Base-by-base conservation (phyloP, 768 basidiomycete species). In the Guyanaporus albipodus region DNA sequence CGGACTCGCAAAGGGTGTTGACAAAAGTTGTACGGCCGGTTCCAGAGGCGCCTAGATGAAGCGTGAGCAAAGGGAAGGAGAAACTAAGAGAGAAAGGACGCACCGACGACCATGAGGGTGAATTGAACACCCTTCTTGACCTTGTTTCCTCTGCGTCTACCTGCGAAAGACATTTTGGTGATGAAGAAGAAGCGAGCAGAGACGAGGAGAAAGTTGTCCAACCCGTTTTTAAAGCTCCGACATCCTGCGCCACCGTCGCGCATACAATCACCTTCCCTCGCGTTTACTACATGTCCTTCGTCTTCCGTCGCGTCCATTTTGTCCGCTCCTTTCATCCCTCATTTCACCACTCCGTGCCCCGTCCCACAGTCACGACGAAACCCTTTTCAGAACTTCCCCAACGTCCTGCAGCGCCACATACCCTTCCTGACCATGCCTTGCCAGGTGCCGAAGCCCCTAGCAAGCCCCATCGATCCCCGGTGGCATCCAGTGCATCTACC, bases 91-190 rank as follows among this genome's bases (percentile, higher is more conserved):
- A 31, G 29, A 46, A 47, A 2, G 9, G 29, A 80, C 91, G 62
- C 53, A 95, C 95, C 95, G 63, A 95, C 92, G 44, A 97, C 95
- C 91, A 93, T 93, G 61, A 97, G 69, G 57, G 95, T 98, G 73
- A 98, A 90, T 73, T 95, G 92, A 43, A 98, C 89, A 65, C 94
- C 95, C 82, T 97, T 97, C 76, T 97, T 98, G 70, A 90, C 91
- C 70, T 97, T 97, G 75, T 91, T 92, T 63, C 84, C 84, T 66
- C 87, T 80, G 66, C 87, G 85, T 73, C 86, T 81, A 63, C 85
- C 87, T 59, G 88, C 85, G 66, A 87, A 88, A 60, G 87, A 88
- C 85, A 88, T 90, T 66, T 67, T 74, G 54, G 53, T 50, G 50
- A 38, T 56, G 50, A 57, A 55, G 51, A 57, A 55, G 51, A 55